Evolutionary conservation across 2,329 filamentous ascomycete species (phyloP).

Genomic region (Rutstroemia sydowiana): DNA sequence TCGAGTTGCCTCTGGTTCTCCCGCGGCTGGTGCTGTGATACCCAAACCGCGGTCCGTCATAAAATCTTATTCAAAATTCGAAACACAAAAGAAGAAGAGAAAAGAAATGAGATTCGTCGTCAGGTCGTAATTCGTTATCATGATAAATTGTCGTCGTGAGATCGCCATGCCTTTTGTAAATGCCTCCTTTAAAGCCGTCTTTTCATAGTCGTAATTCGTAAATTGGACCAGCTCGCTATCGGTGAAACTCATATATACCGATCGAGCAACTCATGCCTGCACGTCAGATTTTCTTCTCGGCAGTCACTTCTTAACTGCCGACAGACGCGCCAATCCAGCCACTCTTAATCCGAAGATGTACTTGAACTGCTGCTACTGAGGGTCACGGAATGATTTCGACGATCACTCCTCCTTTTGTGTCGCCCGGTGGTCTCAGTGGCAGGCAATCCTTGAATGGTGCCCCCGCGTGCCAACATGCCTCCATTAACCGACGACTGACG

Average conservation of each 20-base stretch:
- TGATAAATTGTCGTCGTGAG: neutral
- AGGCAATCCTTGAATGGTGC: conserved; percentile 60
- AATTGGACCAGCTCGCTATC: neutral
- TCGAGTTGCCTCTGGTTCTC: conserved; percentile 29
- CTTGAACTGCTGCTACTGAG: conserved; percentile 31
- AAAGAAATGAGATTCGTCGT: neutral
- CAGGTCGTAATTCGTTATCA: neutral
- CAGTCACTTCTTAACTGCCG: conserved; percentile 25
- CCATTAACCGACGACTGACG: conserved; percentile 96
- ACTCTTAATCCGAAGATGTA: conserved; percentile 27
- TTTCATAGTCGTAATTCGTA: conserved; percentile 17
- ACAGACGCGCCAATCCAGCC: conserved; percentile 17
- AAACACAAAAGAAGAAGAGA: conserved; percentile 3
- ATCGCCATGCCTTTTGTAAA: conserved; percentile 1
- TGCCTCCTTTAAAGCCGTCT: conserved; percentile 17
- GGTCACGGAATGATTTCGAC: conserved; percentile 29
- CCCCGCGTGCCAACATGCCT: conserved; percentile 72
- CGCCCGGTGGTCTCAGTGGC: conserved; percentile 32
- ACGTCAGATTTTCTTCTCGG: conserved; percentile 1
- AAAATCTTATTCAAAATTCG: conserved; percentile 19
- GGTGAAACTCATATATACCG: neutral
- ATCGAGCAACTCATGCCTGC: neutral
- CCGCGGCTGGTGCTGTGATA: conserved; percentile 28
- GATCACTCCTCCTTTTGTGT: conserved; percentile 25
- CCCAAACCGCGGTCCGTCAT: conserved; percentile 22